Percentiles rank a stretch among this genome's conserved stretches.
These are phyloP conservation scores for Naumovozyma dairenensis DNA, from an alignment of 805 yeast genomes.

Conservation along the genomic window DNA sequence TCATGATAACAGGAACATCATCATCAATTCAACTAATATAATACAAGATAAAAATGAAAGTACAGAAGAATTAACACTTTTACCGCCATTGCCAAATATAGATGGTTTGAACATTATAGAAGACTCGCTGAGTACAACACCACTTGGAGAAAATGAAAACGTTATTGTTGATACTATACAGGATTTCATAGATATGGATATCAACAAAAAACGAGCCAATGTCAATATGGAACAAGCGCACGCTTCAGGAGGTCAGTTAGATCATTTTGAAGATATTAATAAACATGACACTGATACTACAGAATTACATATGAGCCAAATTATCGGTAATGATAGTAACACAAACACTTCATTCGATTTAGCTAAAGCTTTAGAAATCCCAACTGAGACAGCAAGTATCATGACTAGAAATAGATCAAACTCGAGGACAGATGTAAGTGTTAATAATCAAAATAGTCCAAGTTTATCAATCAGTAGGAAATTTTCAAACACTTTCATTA, in stretches of 20 bases:
- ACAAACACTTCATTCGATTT: constrained; percentile 20
- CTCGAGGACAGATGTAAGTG: background rate
- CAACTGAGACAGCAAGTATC: background rate
- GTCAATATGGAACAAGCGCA: too few species aligned
- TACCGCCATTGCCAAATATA: constrained; percentile 5
- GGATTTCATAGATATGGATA: too few species aligned
- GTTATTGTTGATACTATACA: too few species aligned
- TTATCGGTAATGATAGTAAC: constrained; percentile 2
- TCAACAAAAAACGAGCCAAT: too few species aligned
- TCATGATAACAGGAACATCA: too few species aligned
- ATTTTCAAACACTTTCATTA: constrained; percentile 12
- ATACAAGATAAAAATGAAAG: constrained; percentile 1
- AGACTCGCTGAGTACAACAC: background rate
- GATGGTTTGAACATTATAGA: background rate
- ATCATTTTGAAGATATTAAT: too few species aligned
- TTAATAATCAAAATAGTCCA: constrained; percentile 6
- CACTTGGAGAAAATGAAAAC: too few species aligned
- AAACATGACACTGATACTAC: background rate
- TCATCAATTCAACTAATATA: too few species aligned
- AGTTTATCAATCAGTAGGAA: constrained; percentile 16
- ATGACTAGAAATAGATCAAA: background rate
- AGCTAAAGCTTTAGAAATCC: constrained; percentile 24
- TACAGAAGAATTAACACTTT: constrained; percentile 2
- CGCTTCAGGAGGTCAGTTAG: too few species aligned
- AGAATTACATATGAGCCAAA: background rate